Conservation (phyloP, 192 early-diverging fungal genomes). For the Mortierella alpina region DNA sequence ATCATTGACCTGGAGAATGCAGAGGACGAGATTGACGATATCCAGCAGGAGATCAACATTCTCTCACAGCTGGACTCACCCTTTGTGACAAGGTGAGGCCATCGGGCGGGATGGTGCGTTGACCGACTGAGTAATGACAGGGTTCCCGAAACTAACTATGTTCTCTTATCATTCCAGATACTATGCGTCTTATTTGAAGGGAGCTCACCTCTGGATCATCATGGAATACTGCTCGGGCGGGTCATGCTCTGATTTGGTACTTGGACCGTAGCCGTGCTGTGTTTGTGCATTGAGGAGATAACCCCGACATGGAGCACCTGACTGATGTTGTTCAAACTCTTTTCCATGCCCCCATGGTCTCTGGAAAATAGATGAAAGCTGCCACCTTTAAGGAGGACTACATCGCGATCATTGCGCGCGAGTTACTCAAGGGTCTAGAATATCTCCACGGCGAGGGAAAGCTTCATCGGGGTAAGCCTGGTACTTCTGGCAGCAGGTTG, state of each 20-base stretch:
- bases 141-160: too few species aligned
- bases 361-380: constrained; percentile 79
- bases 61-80: constrained; percentile 92
- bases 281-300: too few species aligned
- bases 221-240: constrained; percentile 98
- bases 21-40: constrained; percentile 99
- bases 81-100: constrained; percentile 76
- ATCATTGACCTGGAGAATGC: constrained; percentile 96
- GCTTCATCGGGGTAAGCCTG: constrained; percentile 75
- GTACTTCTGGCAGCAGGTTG: neutral
- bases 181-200: constrained; percentile 91
- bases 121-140: too few species aligned
- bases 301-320: too few species aligned
- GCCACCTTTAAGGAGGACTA: constrained; percentile 86
- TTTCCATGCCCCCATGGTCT: too few species aligned
- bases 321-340: too few species aligned
- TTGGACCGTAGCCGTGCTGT: too few species aligned
- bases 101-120: too few species aligned
- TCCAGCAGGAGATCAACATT: constrained; percentile 97
- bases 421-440: constrained; percentile 89
- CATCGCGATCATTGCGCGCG: constrained; percentile 92
- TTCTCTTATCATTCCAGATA: constrained; percentile 60
- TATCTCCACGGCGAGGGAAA: constrained; percentile 94
- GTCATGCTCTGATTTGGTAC: constrained; percentile 92
- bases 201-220: constrained; percentile 94